phyloP scores from a whole-genome alignment of 129 eudicot species.

The carrot (Daucus carota) region DNA sequence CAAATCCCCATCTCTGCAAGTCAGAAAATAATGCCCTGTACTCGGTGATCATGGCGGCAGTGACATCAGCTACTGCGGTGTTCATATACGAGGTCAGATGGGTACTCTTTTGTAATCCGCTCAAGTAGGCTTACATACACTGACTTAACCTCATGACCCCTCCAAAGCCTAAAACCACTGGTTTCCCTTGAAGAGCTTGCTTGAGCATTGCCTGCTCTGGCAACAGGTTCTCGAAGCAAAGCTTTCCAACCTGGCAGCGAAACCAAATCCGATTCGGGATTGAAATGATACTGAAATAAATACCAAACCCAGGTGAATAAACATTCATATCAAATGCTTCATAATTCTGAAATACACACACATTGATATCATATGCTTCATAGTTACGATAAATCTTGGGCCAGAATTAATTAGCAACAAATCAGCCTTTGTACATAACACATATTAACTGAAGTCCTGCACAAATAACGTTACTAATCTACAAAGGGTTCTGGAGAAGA shows the following conservation, averaged over 20 bases:
- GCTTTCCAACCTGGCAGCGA: neutral
- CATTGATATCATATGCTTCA: too few species aligned
- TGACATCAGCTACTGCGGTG: neutral
- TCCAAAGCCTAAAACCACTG: neutral
- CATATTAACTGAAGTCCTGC: neutral
- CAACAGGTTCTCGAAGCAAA: neutral
- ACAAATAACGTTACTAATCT: neutral
- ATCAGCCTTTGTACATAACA: too few species aligned
- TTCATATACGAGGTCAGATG: neutral
- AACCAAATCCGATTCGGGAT: neutral
- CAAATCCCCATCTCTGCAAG: neutral
- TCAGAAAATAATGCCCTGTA: neutral
- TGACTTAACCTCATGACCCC: neutral
- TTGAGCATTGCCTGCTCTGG: too few species aligned
- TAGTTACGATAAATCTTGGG: too few species aligned
- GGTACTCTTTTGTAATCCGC: neutral
- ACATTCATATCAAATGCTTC: too few species aligned
- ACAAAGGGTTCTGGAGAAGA: neutral
- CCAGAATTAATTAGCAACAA: too few species aligned
- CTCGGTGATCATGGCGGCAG: neutral
- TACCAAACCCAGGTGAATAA: too few species aligned
- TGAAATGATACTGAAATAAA: neutral
- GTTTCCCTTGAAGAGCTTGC: neutral
- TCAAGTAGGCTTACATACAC: neutral
- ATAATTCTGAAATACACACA: too few species aligned